Evolutionary conservation across 2,329 filamentous ascomycete species (phyloP), one percentile per base, ranked within the genome.

Genomic region (Amylocarpus encephaloides): DNA sequence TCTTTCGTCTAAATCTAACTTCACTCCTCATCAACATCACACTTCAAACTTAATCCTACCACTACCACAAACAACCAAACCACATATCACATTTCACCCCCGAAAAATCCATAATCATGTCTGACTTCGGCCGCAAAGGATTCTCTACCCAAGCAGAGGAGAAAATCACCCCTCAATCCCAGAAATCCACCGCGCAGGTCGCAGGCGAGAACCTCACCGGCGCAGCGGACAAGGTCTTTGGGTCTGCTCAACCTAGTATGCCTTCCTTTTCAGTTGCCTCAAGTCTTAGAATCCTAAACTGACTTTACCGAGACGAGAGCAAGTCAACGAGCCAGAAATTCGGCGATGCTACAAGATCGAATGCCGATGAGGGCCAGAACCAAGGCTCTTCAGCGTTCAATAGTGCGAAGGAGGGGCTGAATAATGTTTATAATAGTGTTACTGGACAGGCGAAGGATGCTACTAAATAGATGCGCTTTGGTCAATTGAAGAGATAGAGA

Each of bases 141-240:
- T 64, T 74, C 63, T 66, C 68, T 58, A 71, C 75, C 62, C 75
- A 78, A 66, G 67, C 66, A 56, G 53, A 64, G 46, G 73, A 77
- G 67, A 73, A 72, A 66, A 50, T 76, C 54, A 78, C 73, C 57
- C 76, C 76, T 48, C 73, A 79, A 67, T 73, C 70, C 59, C 70
- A 76, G 65, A 79, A 79, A 70, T 72, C 72, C 35, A 71, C 67
- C 55, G 63, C 69, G 59, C 39, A 49, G 43, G 43, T 36, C 32
- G 64, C 70, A 59, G 62, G 65, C 45, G 76, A 79, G 68, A 63
- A 60, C 46, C 52, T 68, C 56, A 68, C 73, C 42, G 71, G 73
- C 52, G 61, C 66, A 49, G 68, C 64, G 51, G 76, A 79, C 66
- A 71, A 70, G 52, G 64, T 69, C 57, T 73, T 73, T 52, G 66